These are phyloP conservation scores for Ricinus communis DNA, from an alignment of 345 rosid genomes.

Conservation along the genomic window DNA sequence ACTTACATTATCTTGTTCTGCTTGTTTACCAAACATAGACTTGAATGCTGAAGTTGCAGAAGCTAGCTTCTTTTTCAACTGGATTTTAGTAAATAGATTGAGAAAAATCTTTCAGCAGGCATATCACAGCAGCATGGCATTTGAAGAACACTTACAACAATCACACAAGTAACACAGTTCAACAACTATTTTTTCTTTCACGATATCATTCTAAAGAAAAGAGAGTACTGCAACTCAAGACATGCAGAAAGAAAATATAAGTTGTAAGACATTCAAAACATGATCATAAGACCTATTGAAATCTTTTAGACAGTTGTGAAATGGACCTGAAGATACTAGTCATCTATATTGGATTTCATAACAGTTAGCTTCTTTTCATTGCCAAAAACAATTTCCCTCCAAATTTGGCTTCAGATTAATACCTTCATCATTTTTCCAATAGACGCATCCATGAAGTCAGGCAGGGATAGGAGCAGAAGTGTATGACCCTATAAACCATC, in stretches of 20 bases:
- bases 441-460: slow-evolving; percentile 78
- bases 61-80: slow-evolving; percentile 70
- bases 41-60: slow-evolving; percentile 70
- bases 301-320: not conserved
- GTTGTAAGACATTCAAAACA: not conserved
- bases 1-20: slow-evolving; percentile 55
- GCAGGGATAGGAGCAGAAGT: slow-evolving; percentile 77
- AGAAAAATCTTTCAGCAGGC: slow-evolving; percentile 2
- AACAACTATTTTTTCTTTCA: slow-evolving; percentile 1
- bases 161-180: slow-evolving; percentile 8
- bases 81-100: slow-evolving; percentile 15
- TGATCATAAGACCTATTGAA: not conserved
- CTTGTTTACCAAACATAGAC: slow-evolving; percentile 56
- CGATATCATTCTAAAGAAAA: not conserved
- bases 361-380: not conserved
- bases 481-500: slow-evolving; percentile 64
- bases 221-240: not conserved
- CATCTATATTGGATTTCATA: not conserved
- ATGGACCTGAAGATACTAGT: too few species aligned
- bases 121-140: not conserved
- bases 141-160: not conserved
- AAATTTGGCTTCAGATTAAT: slow-evolving; percentile 20
- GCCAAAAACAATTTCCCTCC: not conserved
- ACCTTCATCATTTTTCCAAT: slow-evolving; percentile 81
- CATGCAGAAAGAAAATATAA: not conserved